Conservation (phyloP, 1,284 basidiomycete genomes). For the Microbotryum scabiosae region DNA sequence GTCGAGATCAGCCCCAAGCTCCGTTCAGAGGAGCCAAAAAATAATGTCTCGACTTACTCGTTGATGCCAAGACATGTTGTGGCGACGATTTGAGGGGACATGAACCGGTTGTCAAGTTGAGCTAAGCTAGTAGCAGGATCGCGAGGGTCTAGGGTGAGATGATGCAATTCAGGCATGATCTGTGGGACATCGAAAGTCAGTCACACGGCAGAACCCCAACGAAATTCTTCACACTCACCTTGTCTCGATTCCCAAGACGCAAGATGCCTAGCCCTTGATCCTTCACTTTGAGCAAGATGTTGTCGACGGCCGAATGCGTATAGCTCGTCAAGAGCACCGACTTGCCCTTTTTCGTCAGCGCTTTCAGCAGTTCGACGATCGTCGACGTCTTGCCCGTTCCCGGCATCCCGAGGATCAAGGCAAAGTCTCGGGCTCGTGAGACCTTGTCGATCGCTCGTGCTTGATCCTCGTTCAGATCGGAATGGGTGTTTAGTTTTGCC, state of each 20-base stretch:
- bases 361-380: constrained; percentile 76
- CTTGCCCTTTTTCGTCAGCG: constrained; percentile 70
- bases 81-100: constrained; percentile 84
- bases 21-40: neutral
- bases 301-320: constrained; percentile 97
- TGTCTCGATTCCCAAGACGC: constrained; percentile 81
- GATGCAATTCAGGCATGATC: constrained; percentile 54
- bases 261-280: constrained; percentile 51
- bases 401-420: constrained; percentile 91
- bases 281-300: constrained; percentile 71
- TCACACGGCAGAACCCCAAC: neutral
- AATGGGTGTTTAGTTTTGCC: neutral
- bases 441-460: constrained; percentile 62
- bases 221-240: constrained; percentile 49
- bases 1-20: neutral
- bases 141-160: constrained; percentile 56
- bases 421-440: constrained; percentile 75
- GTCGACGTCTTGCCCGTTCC: constrained; percentile 97
- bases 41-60: constrained; percentile 55
- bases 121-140: constrained; percentile 56
- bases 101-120: constrained; percentile 67
- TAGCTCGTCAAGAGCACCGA: constrained; percentile 83
- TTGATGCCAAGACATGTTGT: constrained; percentile 89
- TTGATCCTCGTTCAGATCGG: constrained; percentile 66
- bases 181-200: constrained; percentile 4